A percentile compares a stretch with the other conserved stretches of the same genome.
Evolutionary conservation across 768 basidiomycete genomes (phyloP).

Genomic region (Lentinula raphanica): DNA sequence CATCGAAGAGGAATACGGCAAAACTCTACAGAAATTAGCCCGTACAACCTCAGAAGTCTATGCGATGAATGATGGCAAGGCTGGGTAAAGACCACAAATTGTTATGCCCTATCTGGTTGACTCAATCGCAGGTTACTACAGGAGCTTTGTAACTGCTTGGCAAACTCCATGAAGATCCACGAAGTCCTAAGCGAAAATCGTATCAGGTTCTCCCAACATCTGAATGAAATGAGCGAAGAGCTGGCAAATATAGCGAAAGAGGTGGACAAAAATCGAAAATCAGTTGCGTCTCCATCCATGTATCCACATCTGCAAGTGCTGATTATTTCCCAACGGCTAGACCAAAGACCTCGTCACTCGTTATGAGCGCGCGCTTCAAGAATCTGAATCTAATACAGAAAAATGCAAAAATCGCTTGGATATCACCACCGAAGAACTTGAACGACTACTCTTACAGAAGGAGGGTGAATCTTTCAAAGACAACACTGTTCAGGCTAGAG

Average conservation of each 20-base stretch:
- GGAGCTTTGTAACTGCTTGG: conserved; percentile 80
- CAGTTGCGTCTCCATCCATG: conserved; percentile 38
- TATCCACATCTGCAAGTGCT: conserved; percentile 9
- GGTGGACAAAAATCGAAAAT: conserved; percentile 91
- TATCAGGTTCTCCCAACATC: conserved; percentile 74
- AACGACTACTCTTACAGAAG: conserved; percentile 87
- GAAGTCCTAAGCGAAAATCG: conserved; percentile 89
- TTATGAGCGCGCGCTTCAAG: conserved; percentile 84
- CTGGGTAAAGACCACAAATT: conserved; percentile 57
- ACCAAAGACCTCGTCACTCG: conserved; percentile 87
- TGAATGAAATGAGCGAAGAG: conserved; percentile 98
- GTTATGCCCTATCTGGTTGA: conserved; percentile 10
- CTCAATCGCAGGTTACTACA: conserved; percentile 8
- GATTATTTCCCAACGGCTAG: conserved; percentile 28
- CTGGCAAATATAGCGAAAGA: conserved; percentile 78
- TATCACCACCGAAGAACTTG: conserved; percentile 87
- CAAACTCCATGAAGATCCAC: conserved; percentile 83
- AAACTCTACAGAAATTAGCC: conserved; percentile 78
- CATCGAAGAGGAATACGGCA: conserved; percentile 93
- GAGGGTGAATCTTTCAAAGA: conserved; percentile 92
- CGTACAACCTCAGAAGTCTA: conserved; percentile 78
- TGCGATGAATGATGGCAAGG: conserved; percentile 85
- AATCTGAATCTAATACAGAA: conserved; percentile 81
- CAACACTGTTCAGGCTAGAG: conserved; percentile 59
- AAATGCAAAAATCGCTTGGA: conserved; percentile 88